Percentiles rank a stretch among this genome's conserved stretches.
Evolutionary conservation across 106 monocot species (phyloP).

Genomic region (Phalaenopsis equestris): DNA sequence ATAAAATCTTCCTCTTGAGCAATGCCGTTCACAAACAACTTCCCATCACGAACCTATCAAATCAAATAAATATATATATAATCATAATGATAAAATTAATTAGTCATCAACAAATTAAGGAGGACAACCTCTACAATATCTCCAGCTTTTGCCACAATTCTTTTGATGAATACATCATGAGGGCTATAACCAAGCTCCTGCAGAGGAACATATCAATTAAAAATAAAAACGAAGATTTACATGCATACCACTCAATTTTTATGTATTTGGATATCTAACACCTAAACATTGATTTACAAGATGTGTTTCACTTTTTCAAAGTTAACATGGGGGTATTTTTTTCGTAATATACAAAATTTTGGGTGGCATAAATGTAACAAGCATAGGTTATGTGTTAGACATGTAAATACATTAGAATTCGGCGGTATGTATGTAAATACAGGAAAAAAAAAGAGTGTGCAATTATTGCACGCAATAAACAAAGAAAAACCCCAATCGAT

Average conservation of each 20-base stretch:
- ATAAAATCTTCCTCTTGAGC: constrained; percentile 85
- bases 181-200: constrained; percentile 67
- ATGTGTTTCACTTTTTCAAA: no score
- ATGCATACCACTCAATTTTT: no score
- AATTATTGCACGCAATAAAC: not conserved
- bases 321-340: no score
- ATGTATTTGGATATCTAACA: no score
- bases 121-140: constrained; percentile 73
- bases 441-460: no score
- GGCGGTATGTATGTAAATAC: no score
- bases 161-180: constrained; percentile 91
- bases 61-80: not conserved
- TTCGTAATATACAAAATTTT: no score
- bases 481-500: not conserved
- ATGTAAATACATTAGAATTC: no score
- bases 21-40: constrained; percentile 74
- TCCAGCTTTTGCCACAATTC: constrained; percentile 87
- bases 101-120: not conserved
- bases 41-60: constrained; percentile 69
- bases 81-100: not conserved
- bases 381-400: no score
- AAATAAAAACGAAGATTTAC: not conserved
- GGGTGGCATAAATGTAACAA: no score
- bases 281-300: no score
- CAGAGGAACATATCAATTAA: not conserved